phyloP scores from a whole-genome alignment of 2,329 filamentous ascomycete genomes.

The Cadophora luteo-olivacea region DNA sequence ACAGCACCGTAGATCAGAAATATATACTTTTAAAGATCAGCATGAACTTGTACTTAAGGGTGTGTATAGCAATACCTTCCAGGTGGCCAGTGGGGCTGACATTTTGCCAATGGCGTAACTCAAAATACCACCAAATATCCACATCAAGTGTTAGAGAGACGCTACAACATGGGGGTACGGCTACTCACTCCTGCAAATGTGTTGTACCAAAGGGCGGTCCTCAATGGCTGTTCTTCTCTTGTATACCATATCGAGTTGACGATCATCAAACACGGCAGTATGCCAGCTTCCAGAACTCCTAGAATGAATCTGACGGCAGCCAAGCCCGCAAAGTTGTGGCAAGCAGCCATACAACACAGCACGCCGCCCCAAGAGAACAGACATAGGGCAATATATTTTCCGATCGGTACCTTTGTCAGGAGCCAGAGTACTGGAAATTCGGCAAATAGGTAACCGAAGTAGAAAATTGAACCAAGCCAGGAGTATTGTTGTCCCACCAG shows the following conservation, averaged over 20 bases:
- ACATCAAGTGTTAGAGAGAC: neutral
- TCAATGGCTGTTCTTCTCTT: conserved; percentile 5
- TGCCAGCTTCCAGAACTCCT: neutral
- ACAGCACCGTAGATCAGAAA: conserved; percentile 7
- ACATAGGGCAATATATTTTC: too few relatives aligned
- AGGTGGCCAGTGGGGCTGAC: conserved; percentile 1
- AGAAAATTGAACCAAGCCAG: too few relatives aligned
- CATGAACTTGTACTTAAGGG: neutral
- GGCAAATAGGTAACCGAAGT: too few relatives aligned
- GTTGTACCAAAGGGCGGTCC: conserved; percentile 4
- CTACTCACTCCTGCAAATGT: conserved; percentile 1
- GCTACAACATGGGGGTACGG: neutral
- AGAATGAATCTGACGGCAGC: too few relatives aligned
- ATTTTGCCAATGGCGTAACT: conserved; percentile 12
- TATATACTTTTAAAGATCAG: neutral
- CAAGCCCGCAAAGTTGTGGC: too few relatives aligned
- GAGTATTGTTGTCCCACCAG: too few relatives aligned
- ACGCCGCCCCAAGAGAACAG: too few relatives aligned
- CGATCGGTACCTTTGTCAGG: too few relatives aligned
- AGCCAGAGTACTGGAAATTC: too few relatives aligned
- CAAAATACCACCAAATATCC: conserved; percentile 10
- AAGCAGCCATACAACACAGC: too few relatives aligned
- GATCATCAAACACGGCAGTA: neutral
- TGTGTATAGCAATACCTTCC: neutral
- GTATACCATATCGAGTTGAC: conserved; percentile 3